These are phyloP conservation scores for Acanthochlamys bracteata DNA, from an alignment of 106 monocot species.

Conservation along the genomic window DNA sequence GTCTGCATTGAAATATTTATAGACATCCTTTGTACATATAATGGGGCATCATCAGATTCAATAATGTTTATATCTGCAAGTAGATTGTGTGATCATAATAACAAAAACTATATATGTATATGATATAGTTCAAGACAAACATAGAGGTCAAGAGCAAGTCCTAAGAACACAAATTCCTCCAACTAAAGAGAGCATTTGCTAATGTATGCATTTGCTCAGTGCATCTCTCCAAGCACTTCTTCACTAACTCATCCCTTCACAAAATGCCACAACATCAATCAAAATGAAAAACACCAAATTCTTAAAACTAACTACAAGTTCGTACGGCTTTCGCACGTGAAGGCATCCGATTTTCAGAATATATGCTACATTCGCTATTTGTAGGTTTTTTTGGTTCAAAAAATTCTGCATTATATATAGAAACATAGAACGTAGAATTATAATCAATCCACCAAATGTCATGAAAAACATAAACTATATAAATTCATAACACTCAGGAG, in stretches of 20 bases:
- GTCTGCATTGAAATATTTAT: too few species aligned
- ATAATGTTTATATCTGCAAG: too few species aligned
- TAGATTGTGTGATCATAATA: too few species aligned
- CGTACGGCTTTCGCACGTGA: not conserved
- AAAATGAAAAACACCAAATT: not conserved
- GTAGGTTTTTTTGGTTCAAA: not conserved
- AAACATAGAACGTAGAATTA: not conserved
- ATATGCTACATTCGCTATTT: not conserved
- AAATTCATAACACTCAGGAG: conserved; percentile 13
- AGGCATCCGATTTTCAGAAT: not conserved
- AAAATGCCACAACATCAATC: not conserved
- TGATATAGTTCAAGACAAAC: too few species aligned
- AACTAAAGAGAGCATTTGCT: conserved; percentile 32
- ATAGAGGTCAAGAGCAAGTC: too few species aligned
- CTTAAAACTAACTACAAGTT: not conserved
- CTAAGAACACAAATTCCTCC: not conserved
- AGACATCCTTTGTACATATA: too few species aligned
- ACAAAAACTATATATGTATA: too few species aligned
- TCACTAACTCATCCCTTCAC: conserved; percentile 42
- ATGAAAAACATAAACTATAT: not conserved
- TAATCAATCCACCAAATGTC: conserved; percentile 5
- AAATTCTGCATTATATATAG: not conserved
- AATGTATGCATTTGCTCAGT: conserved; percentile 53
- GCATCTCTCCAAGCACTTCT: conserved; percentile 43
- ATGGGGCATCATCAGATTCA: too few species aligned